Percentiles rank a stretch among this genome's conserved stretches.
phyloP scores from a whole-genome alignment of 1,139 yeast species.

The Blastobotrys illinoisensis region DNA sequence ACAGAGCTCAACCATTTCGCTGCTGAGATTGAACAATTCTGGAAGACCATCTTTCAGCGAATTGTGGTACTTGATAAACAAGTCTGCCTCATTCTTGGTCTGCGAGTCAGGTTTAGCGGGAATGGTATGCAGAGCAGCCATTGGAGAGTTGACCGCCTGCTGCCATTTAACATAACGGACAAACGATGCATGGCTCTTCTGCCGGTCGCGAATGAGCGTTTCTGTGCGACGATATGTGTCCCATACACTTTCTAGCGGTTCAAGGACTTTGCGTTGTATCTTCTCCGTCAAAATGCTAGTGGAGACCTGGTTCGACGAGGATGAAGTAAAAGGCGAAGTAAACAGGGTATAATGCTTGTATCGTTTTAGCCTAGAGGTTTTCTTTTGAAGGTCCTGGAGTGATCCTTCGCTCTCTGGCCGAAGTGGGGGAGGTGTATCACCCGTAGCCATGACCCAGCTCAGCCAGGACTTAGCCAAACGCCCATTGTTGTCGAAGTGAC shows the following conservation, averaged over 20 bases:
- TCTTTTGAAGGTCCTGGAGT: not conserved
- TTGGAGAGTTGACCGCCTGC: constrained; percentile 10
- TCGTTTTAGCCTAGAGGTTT: constrained; percentile 13
- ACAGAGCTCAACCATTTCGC: constrained; percentile 22
- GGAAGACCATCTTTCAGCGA: constrained; percentile 28
- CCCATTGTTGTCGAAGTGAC: constrained; percentile 23
- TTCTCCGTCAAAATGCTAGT: constrained; percentile 20
- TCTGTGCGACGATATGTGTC: constrained; percentile 24
- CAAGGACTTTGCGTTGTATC: constrained; percentile 24
- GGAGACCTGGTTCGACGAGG: constrained; percentile 22
- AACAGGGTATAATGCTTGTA: constrained; percentile 25
- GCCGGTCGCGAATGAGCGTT: constrained; percentile 20
- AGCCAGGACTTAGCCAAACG: constrained; percentile 25
- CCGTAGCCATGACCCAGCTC: constrained; percentile 21
- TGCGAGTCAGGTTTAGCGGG: constrained; percentile 3
- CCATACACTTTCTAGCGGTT: constrained; percentile 23
- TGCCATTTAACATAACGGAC: constrained; percentile 21
- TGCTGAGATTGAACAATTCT: constrained; percentile 22
- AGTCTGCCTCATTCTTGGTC: constrained; percentile 18
- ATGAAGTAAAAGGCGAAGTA: constrained; percentile 22
- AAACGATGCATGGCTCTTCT: constrained; percentile 20
- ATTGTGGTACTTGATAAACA: constrained; percentile 24
- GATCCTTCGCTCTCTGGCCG: constrained; percentile 6
- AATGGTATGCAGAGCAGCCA: not conserved
- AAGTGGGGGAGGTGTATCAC: constrained; percentile 4